Conservation (phyloP, 2,329 filamentous ascomycete genomes). For the Blastomyces parvus region DNA sequence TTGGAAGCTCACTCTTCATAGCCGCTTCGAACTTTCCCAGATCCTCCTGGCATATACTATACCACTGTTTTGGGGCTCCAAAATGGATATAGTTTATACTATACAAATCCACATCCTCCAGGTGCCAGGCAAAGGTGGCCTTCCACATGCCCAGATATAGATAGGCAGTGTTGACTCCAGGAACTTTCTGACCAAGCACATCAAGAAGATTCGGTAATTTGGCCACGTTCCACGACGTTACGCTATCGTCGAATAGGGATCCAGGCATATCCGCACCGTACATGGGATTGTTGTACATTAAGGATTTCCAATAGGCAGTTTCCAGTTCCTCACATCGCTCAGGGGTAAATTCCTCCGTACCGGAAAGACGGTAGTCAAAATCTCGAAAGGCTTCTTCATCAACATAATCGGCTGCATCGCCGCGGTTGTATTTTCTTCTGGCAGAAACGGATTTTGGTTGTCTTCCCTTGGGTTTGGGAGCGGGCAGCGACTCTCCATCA, state of each 20-base stretch:
- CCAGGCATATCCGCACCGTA: conserved; percentile 97
- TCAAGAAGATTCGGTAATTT: conserved; percentile 90
- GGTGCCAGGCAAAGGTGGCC: conserved; percentile 96
- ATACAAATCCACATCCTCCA: conserved; percentile 97
- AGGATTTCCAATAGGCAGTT: conserved; percentile 90
- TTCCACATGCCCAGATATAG: conserved; percentile 99
- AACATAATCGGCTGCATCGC: conserved; percentile 66
- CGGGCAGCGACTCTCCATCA: conserved; percentile 35
- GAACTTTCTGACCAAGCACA: conserved; percentile 87
- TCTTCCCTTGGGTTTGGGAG: conserved; percentile 42
- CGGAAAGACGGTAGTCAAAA: conserved; percentile 82
- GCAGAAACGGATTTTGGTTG: conserved; percentile 69
- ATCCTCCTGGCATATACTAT: conserved; percentile 95
- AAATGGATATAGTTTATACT: conserved; percentile 99
- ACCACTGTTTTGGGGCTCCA: conserved; percentile 98
- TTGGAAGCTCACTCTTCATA: conserved; percentile 59
- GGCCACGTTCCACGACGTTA: conserved; percentile 84
- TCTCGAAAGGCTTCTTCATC: conserved; percentile 85
- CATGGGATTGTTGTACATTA: conserved; percentile 88
- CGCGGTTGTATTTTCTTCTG: conserved; percentile 73
- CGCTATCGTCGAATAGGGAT: conserved; percentile 80
- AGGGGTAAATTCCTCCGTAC: conserved; percentile 73
- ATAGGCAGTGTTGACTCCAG: conserved; percentile 95
- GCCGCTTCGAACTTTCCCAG: conserved; percentile 84
- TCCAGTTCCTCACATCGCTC: conserved; percentile 93